A percentile compares a stretch with the other conserved stretches of the same genome.
phyloP scores from a whole-genome alignment of 106 monocot species.

The Amphibolis antarctica region DNA sequence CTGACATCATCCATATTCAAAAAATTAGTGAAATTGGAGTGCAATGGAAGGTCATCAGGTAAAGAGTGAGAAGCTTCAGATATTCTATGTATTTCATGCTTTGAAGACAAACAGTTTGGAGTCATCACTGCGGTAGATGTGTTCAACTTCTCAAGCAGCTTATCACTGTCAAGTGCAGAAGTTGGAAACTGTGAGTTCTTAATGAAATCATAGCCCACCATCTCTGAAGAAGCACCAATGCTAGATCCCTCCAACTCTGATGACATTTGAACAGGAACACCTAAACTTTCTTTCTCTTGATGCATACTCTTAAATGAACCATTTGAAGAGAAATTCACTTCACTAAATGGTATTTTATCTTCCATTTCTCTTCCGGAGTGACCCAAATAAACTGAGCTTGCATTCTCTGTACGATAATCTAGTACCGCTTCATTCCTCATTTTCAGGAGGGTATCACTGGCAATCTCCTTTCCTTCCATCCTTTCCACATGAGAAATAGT shows the following conservation, averaged over 20 bases:
- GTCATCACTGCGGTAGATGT: constrained; percentile 17
- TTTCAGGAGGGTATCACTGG: not conserved
- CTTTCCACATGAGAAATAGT: not conserved
- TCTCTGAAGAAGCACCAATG: constrained; percentile 18
- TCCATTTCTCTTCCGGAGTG: not conserved
- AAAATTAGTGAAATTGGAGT: constrained; percentile 11
- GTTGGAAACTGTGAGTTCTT: constrained; percentile 19
- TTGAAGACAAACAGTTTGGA: constrained; percentile 9
- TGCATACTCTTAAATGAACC: constrained; percentile 3
- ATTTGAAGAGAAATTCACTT: constrained; percentile 5
- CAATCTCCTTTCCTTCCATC: not conserved
- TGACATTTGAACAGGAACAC: constrained; percentile 16
- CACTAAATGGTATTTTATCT: not conserved
- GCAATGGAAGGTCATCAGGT: constrained; percentile 20
- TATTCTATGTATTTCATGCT: constrained; percentile 21
- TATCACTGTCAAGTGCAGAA: constrained; percentile 23
- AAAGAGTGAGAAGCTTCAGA: constrained; percentile 31
- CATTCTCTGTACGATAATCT: constrained; percentile 1
- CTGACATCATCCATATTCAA: constrained; percentile 11
- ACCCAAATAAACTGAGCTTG: too few species aligned
- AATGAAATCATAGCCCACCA: constrained; percentile 1
- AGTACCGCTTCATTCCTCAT: not conserved
- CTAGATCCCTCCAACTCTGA: constrained; percentile 44
- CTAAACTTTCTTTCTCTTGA: not conserved
- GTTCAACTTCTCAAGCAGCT: constrained; percentile 20